Base-by-base conservation (phyloP, 2,329 filamentous ascomycete genomes). In the Diplodia intermedia region DNA sequence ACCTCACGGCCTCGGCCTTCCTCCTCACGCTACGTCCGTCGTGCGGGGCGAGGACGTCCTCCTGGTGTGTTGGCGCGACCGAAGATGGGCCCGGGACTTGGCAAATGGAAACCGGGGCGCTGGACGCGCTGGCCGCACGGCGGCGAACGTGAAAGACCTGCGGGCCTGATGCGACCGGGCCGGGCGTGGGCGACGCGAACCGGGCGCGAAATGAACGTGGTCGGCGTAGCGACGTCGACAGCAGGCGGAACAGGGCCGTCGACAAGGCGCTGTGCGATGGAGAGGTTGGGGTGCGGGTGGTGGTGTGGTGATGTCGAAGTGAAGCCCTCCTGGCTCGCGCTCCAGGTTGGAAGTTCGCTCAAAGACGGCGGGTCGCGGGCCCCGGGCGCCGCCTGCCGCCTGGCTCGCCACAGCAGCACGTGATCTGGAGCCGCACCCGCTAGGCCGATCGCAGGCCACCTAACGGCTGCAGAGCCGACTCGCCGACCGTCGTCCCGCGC, bases 261-360 rank as follows among this genome's bases (percentile, higher is more conserved):
- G 70, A 68, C 63, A 71, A 72, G 73, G 76, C 75, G 77, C 77
- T 68, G 49, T 75, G 60, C 76, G 74, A 74, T 75, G 72, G 71
- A 71, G 74, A 74, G 73, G 76, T 69, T 72, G 73, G 72, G 69
- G 70, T 68, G 75, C 50, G 57, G 66, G 57, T 68, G 66, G 57
- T 49, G 53, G 33, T 23, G 49, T 60, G 47, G 50, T 54, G 57
- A 38, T 55, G 56, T 49, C 31, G 40, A 57, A 55, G 65, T 43
- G 54, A 60, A 36, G 60, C 60, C 40, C 57, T 62, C 57, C 57
- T 62, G 57, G 57, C 56, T 29, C 20, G 38, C 52, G 50, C 63
- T 49, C 53, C 40, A 66, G 36, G 63, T 66, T 66, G 63, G 56
- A 56, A 47, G 43, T 47, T 47, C 43, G 53, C 56, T 66, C 63